Base-by-base conservation (phyloP, 73 alveolate species). In the Blepharisma stoltei region DNA sequence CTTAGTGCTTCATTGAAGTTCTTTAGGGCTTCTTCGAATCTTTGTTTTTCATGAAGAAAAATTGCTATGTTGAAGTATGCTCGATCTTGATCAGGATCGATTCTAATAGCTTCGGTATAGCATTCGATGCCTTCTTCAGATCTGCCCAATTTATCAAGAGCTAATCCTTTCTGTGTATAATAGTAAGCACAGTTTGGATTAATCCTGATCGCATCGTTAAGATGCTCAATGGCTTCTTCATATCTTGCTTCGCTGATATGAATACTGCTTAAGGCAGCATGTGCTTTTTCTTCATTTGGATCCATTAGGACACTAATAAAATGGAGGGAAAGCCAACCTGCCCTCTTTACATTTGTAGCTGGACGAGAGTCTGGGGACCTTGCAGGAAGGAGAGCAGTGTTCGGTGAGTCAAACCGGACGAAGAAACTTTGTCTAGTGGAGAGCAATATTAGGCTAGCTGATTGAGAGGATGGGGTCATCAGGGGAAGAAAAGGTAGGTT, bases 61-160 rank as follows among this genome's bases (percentile, higher is more conserved):
- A n/a, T 52, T 14, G 32, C 67, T 52, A n/a, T 52, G 23, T 52
- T 52, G 18, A 52, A n/a, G 67, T 52, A 52, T 14, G 23, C 23
- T n/a, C 3, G 32, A 52, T n/a, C 23, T n/a, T 52, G 23, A 52
- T 52, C 4, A 52, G 67, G 67, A 52, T 52, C 23, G 3, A 52
- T 52, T n/a, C 32, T 52, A n/a, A 3, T n/a, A 52, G 23, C 67
- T 20, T n/a, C 23, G 67, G 18, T 20, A 52, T n/a, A 52, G 67
- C 67, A 52, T 52, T 52, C 67, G 3, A 52, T 52, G 23, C 32
- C 67, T 52, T 52, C 67, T 52, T 52, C 67, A 52, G 18, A 52
- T 52, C 67, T 52, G 23, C 18, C 67, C 3, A 52, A 3, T n/a
- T 52, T 52, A 52, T 52, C 67, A 14, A 52, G 67, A 52, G 67